A percentile compares a stretch with the other conserved stretches of the same genome.
Conservation (phyloP, 192 early-diverging fungal genomes). For the Fimicolochytrium jonesii region DNA sequence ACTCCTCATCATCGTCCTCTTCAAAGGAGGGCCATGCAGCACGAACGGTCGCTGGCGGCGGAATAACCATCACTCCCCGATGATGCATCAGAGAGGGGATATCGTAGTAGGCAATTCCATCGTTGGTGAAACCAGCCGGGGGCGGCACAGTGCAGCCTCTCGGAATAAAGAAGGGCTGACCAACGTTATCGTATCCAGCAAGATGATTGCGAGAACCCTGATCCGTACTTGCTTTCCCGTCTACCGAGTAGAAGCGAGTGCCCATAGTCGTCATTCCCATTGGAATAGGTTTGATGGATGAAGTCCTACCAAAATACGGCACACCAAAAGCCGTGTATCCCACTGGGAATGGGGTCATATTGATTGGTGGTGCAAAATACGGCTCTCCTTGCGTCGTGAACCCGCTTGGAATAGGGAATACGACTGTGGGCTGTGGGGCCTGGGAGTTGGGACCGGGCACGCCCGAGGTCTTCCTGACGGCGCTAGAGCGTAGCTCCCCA, state of each 20-base stretch:
- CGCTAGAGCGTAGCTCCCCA: not conserved
- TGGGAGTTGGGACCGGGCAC: not conserved
- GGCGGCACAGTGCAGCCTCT: conserved; percentile 46
- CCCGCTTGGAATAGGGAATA: conserved; percentile 36
- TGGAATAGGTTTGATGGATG: conserved; percentile 47
- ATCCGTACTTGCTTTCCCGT: conserved; percentile 24
- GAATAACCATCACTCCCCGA: conserved; percentile 44
- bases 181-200: conserved; percentile 53
- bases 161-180: conserved; percentile 58
- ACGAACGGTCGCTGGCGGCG: conserved; percentile 23
- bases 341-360: conserved; percentile 42
- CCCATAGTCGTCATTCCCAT: conserved; percentile 47
- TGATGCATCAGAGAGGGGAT: conserved; percentile 48
- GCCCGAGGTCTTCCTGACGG: not conserved
- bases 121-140: conserved; percentile 51
- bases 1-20: conserved; percentile 37
- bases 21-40: conserved; percentile 35
- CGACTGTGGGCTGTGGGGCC: not conserved
- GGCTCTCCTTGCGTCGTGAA: conserved; percentile 48
- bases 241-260: conserved; percentile 43
- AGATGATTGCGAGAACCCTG: conserved; percentile 39
- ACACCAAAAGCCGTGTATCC: conserved; percentile 43
- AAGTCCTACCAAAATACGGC: conserved; percentile 48
- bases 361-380: conserved; percentile 52
- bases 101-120: conserved; percentile 60